Base-by-base conservation (phyloP, 257 asterid species). In the Nicotiana undulata region DNA sequence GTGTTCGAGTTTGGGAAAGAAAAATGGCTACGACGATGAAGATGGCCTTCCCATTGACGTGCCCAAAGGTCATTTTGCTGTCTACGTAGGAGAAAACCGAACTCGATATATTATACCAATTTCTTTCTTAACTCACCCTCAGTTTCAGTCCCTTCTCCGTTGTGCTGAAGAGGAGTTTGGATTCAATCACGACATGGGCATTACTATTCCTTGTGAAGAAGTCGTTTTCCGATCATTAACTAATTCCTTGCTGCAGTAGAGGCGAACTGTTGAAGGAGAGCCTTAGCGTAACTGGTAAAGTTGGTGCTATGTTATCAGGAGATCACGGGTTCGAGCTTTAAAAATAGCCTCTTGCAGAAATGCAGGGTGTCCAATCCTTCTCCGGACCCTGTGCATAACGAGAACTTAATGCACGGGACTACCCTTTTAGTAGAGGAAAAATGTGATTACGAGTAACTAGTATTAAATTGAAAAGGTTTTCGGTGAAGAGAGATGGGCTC, bases 91-190 rank as follows among this genome's bases (percentile, higher is more conserved):
- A 1, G 84, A 88, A 59, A 86, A 86, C 16, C 70, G 91, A 78
- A 85, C 79, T 67, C 77, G 90, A 87, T 86, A 86, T 79, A 82
- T 88, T 15, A 85, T 88, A 17, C 91, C 90, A 18, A 86, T 88
- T 11, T 85, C 91, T 4, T 85, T 86, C 24, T 79, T 88, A 67
- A 81, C 82, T 55, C 89, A 86, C 26, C 88, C 91, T 0, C 81
- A 88, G 63, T 88, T 88, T 55, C 90, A 88, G 31, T 70, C 86
- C 77, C 88, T 88, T 7, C 90, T 88, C 56, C 86, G 83, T 12
- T 86, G 86, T 0, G 91, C 91, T 0, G 91, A 88, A 75, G 91
- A 88, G 66, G 91, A 88, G 70, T 88, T 88, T 65, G 91, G 91
- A 1, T 88, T 88, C 77, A 83, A 85, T 60, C 91, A 88, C 24